A percentile compares a stretch with the other conserved stretches of the same genome.
These are phyloP conservation scores for Fusarium aywerte DNA, from an alignment of 2,329 filamentous ascomycete genomes.

Conservation along the genomic window DNA sequence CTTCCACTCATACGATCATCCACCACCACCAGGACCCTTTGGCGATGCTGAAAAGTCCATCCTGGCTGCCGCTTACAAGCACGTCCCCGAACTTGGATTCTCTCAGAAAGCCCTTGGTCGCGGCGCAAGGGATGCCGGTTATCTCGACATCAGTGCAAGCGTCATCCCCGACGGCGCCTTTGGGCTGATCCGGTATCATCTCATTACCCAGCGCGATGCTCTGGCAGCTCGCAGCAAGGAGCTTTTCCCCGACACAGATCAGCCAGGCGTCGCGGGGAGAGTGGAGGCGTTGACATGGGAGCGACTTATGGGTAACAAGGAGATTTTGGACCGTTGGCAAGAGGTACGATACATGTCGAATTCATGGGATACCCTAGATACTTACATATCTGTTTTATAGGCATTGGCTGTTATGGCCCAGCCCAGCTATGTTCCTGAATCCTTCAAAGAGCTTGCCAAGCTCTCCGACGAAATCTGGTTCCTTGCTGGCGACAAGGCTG, in stretches of 20 bases:
- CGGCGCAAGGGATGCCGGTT: constrained; percentile 85
- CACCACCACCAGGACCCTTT: constrained; percentile 68
- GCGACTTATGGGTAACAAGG: constrained; percentile 77
- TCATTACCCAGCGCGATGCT: constrained; percentile 72
- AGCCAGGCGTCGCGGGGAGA: constrained; percentile 66
- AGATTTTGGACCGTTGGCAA: constrained; percentile 83
- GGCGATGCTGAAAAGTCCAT: constrained; percentile 77
- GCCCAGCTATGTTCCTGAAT: constrained; percentile 78
- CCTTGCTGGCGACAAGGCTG: constrained; percentile 81
- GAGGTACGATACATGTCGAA: constrained; percentile 68
- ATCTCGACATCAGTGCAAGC: constrained; percentile 85
- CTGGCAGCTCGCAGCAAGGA: constrained; percentile 58
- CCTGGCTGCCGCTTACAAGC: constrained; percentile 80
- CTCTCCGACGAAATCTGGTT: constrained; percentile 95
- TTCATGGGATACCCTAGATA: background rate
- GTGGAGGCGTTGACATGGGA: constrained; percentile 80
- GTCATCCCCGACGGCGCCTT: constrained; percentile 84
- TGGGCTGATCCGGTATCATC: constrained; percentile 82
- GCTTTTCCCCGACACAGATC: constrained; percentile 54
- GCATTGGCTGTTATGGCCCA: constrained; percentile 92
- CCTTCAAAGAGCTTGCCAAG: constrained; percentile 79
- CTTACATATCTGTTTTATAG: constrained; percentile 55
- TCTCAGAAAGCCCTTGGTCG: constrained; percentile 76
- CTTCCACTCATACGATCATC: constrained; percentile 82
- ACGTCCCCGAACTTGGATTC: constrained; percentile 87